These are phyloP conservation scores for Mycena indigotica DNA, from an alignment of 768 basidiomycete genomes.

Conservation along the genomic window DNA sequence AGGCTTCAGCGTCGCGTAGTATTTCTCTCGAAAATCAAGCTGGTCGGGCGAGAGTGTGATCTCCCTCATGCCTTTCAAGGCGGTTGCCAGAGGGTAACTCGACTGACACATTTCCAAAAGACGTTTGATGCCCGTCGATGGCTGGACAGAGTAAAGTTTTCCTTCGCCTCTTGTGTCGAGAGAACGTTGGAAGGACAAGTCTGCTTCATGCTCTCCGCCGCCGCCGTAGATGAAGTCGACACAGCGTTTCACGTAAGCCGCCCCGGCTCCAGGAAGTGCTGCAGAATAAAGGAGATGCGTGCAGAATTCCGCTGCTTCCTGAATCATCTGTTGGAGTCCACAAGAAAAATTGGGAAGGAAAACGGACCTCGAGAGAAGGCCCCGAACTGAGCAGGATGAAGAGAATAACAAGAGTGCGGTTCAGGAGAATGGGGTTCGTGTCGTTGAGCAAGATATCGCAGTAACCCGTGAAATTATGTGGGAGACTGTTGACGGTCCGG, in stretches of 20 bases:
- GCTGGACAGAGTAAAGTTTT: constrained; percentile 24
- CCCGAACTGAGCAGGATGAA: constrained; percentile 30
- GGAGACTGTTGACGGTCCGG: constrained; percentile 38
- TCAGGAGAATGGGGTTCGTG: constrained; percentile 38
- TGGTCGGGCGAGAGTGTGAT: constrained; percentile 38
- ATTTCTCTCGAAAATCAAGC: constrained; percentile 41
- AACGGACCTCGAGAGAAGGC: constrained; percentile 22
- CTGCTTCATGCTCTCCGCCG: constrained; percentile 8
- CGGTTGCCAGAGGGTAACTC: constrained; percentile 25
- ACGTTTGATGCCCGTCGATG: constrained; percentile 19
- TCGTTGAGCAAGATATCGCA: constrained; percentile 44
- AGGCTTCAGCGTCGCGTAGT: constrained; percentile 36
- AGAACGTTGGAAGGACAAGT: constrained; percentile 17
- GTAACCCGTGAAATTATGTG: constrained; percentile 37
- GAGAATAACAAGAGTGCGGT: constrained; percentile 43
- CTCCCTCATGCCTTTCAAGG: constrained; percentile 27
- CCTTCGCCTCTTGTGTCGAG: constrained; percentile 28
- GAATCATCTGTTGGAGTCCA: no score
- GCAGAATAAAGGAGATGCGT: constrained; percentile 39
- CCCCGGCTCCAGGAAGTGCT: constrained; percentile 27
- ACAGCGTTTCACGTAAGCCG: constrained; percentile 28
- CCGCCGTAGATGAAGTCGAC: constrained; percentile 26
- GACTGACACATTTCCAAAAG: constrained; percentile 30
- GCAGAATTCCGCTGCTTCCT: constrained; percentile 34
- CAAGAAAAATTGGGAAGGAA: no score